These are phyloP conservation scores for Adansonia digitata DNA, from an alignment of 345 rosid genomes.

Conservation along the genomic window DNA sequence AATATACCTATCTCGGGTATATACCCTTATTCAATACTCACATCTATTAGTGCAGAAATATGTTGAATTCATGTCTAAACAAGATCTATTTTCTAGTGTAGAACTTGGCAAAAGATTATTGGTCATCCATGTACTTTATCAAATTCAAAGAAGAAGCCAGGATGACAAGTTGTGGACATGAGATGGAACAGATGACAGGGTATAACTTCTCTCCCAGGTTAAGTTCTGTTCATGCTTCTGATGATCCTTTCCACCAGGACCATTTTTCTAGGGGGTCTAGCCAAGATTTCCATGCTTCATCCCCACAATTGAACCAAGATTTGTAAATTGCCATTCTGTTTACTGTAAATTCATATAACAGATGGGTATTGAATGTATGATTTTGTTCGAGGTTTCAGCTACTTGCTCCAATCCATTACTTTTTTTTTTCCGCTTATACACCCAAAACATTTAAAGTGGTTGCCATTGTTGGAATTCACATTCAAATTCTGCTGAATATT, in stretches of 20 bases:
- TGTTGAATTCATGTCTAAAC: background rate
- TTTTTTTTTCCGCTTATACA: too few species aligned
- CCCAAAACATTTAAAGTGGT: too few species aligned
- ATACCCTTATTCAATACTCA: too few species aligned
- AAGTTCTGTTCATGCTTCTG: constrained; percentile 66
- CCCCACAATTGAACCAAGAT: background rate
- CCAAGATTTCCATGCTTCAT: constrained; percentile 8
- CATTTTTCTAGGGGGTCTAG: constrained; percentile 40
- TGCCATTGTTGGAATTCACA: too few species aligned
- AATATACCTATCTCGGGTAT: too few species aligned
- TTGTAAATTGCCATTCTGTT: background rate
- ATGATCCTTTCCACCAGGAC: constrained; percentile 84
- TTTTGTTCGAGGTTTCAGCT: too few species aligned
- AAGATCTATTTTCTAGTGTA: constrained; percentile 23
- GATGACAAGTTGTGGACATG: constrained; percentile 32
- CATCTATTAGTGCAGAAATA: background rate
- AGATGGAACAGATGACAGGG: constrained; percentile 41
- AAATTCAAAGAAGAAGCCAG: constrained; percentile 75
- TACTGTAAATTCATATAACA: background rate
- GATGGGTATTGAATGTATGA: too few species aligned
- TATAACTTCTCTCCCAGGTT: constrained; percentile 74
- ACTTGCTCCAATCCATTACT: too few species aligned
- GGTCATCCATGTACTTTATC: constrained; percentile 70
- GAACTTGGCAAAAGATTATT: constrained; percentile 79
- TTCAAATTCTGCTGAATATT: too few species aligned